A percentile compares a stretch with the other conserved stretches of the same genome.
These are phyloP conservation scores for Aspergillus sp. DNA, from an alignment of 2,329 filamentous ascomycete genomes.

Conservation along the genomic window DNA sequence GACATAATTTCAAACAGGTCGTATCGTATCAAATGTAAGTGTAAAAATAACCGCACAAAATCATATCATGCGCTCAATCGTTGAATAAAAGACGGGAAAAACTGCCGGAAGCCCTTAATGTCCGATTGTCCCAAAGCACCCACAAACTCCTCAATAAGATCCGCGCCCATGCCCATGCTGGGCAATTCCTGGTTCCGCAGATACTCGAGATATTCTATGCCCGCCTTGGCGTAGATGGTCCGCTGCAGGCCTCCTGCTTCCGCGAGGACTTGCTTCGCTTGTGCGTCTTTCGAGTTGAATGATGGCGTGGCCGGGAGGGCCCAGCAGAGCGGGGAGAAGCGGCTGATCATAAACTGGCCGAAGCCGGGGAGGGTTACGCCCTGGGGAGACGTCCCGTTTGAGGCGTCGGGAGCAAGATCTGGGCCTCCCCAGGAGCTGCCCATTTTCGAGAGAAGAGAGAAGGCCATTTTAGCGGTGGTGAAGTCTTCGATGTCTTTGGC, in stretches of 20 bases:
- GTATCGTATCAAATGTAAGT: not conserved
- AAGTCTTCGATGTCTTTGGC: slow-evolving; percentile 68
- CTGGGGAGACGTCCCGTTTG: slow-evolving; percentile 23
- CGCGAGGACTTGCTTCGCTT: slow-evolving; percentile 77
- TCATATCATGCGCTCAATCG: slow-evolving; percentile 37
- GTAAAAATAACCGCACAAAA: not conserved
- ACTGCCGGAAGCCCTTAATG: slow-evolving; percentile 41
- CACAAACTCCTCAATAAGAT: slow-evolving; percentile 43
- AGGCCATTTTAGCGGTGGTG: slow-evolving; percentile 65
- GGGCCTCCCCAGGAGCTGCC: slow-evolving; percentile 84
- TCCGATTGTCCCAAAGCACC: slow-evolving; percentile 39
- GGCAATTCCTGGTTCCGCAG: slow-evolving; percentile 40
- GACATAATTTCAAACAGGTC: slow-evolving; percentile 7
- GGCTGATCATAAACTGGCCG: slow-evolving; percentile 79
- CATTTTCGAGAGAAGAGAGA: slow-evolving; percentile 77
- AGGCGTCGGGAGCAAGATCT: slow-evolving; percentile 49
- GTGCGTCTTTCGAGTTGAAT: slow-evolving; percentile 81
- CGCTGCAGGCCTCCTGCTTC: slow-evolving; percentile 86
- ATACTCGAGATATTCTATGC: slow-evolving; percentile 63
- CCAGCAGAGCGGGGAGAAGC: slow-evolving; percentile 88
- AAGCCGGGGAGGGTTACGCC: slow-evolving; percentile 68
- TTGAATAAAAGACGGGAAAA: slow-evolving; percentile 44
- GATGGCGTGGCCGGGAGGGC: slow-evolving; percentile 69
- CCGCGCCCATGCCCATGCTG: slow-evolving; percentile 42
- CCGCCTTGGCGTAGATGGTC: slow-evolving; percentile 83